phyloP scores from a whole-genome alignment of 1,139 yeast genomes.

The Pichia sp. region DNA sequence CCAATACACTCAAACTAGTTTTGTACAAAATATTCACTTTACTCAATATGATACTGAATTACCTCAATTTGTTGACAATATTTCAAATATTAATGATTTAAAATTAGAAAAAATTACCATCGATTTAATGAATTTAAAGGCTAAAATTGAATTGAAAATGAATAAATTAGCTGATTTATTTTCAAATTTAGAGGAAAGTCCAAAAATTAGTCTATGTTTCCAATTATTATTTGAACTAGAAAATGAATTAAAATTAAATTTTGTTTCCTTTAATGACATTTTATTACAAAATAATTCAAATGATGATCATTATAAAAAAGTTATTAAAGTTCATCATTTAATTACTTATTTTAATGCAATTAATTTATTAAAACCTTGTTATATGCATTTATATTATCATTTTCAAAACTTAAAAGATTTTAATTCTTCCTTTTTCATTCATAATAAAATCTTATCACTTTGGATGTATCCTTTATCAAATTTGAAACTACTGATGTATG shows the following conservation, averaged over 20 bases:
- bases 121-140: constrained; percentile 15
- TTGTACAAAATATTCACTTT: constrained; percentile 32
- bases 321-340: constrained; percentile 21
- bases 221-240: constrained; percentile 16
- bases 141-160: constrained; percentile 15
- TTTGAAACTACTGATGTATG: constrained; percentile 18
- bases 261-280: constrained; percentile 11
- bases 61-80: constrained; percentile 27
- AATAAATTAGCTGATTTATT: constrained; percentile 18
- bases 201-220: constrained; percentile 11
- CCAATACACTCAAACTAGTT: constrained; percentile 37
- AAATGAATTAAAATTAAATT: background rate
- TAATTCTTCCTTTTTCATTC: constrained; percentile 18
- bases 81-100: constrained; percentile 21
- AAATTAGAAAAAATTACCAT: constrained; percentile 25
- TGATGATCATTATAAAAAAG: constrained; percentile 1
- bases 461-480: constrained; percentile 19
- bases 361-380: constrained; percentile 22
- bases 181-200: constrained; percentile 19
- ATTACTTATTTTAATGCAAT: constrained; percentile 19
- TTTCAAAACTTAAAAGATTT: constrained; percentile 21
- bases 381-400: constrained; percentile 23
- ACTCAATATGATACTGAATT: constrained; percentile 36
- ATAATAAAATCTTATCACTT: constrained; percentile 13
- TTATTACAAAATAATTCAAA: background rate